phyloP scores from a whole-genome alignment of 768 basidiomycete genomes.

The Fistulinella prunicolor region DNA sequence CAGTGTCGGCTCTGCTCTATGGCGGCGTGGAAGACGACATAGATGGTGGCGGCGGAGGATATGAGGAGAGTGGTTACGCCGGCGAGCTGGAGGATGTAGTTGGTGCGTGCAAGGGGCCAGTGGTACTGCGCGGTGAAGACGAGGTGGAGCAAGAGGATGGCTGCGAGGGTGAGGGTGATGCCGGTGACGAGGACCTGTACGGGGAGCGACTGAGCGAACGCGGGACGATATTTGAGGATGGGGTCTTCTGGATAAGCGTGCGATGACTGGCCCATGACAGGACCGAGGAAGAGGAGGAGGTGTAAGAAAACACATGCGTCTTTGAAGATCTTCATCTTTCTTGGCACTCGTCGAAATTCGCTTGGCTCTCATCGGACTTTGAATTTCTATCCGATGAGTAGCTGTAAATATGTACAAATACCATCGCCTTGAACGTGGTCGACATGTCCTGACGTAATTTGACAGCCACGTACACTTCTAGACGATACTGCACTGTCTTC shows the following conservation, averaged over 20 bases:
- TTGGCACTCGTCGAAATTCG: not conserved
- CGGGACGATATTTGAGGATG: constrained; percentile 72
- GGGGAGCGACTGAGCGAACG: constrained; percentile 84
- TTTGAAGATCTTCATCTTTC: not conserved
- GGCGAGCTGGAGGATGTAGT: constrained; percentile 86
- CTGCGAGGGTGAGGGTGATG: constrained; percentile 78
- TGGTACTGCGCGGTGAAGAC: constrained; percentile 96
- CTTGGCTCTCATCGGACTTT: not conserved
- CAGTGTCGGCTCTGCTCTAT: constrained; percentile 65
- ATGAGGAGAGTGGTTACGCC: constrained; percentile 80
- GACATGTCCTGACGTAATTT: no score
- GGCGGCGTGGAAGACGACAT: constrained; percentile 64
- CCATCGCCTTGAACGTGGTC: constrained; percentile 49
- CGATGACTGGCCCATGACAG: constrained; percentile 21
- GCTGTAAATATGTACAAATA: no score
- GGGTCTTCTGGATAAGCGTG: constrained; percentile 50
- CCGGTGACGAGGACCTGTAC: constrained; percentile 87
- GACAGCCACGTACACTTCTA: no score
- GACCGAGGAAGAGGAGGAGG: constrained; percentile 6
- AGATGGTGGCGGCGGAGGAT: constrained; percentile 72
- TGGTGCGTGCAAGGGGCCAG: constrained; percentile 88
- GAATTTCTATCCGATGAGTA: not conserved
- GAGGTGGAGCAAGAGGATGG: constrained; percentile 87
- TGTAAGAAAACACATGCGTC: constrained; percentile 1
- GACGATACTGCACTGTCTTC: no score